Conservation (phyloP, 1,284 basidiomycete species). For the Laetiporus sulphureus region DNA sequence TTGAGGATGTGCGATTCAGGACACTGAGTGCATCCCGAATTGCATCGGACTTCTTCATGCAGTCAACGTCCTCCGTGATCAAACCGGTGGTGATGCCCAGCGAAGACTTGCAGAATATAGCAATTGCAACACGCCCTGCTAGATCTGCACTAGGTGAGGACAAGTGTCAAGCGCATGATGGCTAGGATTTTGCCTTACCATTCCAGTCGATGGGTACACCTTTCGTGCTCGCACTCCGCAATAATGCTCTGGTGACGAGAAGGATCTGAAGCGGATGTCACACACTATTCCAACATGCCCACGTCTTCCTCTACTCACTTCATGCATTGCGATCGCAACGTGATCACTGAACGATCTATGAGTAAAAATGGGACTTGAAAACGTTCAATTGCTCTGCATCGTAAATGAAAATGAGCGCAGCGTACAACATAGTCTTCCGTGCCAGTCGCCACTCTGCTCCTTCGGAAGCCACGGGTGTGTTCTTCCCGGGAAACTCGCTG, state of each 20-base stretch:
- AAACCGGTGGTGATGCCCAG: slow-evolving; percentile 9
- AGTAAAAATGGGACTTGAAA: neutral
- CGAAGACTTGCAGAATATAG: slow-evolving; percentile 13
- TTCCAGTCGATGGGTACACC: neutral
- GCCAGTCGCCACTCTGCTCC: slow-evolving; percentile 15
- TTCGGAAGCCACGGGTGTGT: slow-evolving; percentile 13
- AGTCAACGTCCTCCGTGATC: slow-evolving; percentile 1
- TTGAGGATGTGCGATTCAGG: neutral
- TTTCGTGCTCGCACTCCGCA: neutral
- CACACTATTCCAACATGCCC: too few relatives aligned
- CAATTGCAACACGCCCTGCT: slow-evolving; percentile 11
- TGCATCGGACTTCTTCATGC: neutral
- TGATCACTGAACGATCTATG: slow-evolving; percentile 13
- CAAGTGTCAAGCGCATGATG: neutral
- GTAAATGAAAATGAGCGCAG: too few relatives aligned
- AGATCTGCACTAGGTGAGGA: too few relatives aligned
- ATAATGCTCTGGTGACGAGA: neutral
- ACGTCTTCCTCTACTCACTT: too few relatives aligned
- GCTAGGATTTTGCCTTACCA: neutral
- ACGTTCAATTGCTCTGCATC: neutral
- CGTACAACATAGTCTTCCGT: slow-evolving; percentile 10
- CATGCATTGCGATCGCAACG: slow-evolving; percentile 15
- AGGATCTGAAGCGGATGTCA: neutral
- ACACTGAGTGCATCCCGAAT: neutral
- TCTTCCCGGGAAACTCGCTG: slow-evolving; percentile 16